Conservation (phyloP, 345 rosid genomes). For the Sonneratia caseolaris region DNA sequence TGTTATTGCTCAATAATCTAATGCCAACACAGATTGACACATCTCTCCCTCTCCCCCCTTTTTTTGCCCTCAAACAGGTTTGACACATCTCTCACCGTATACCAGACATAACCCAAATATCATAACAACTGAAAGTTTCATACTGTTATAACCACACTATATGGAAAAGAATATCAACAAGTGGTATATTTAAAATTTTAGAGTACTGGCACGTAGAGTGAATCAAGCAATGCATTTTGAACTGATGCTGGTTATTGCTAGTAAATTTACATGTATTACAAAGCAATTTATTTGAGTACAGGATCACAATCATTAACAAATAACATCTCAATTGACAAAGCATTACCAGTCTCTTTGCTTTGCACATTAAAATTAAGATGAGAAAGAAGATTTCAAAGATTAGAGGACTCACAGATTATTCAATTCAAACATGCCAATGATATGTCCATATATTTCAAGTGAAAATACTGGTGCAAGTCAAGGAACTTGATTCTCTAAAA, state of each 20-base stretch:
- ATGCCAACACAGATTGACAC: not conserved
- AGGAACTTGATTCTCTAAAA: constrained; percentile 27
- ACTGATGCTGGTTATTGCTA: not conserved
- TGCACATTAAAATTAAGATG: not conserved
- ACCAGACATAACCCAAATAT: not conserved
- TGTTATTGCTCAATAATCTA: not conserved
- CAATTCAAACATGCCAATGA: constrained; percentile 93
- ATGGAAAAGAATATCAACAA: not conserved
- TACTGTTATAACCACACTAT: not conserved
- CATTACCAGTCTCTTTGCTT: not conserved
- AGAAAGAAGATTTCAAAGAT: constrained; percentile 1
- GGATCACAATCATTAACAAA: not conserved
- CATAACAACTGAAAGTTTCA: not conserved
- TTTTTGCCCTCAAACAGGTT: no score
- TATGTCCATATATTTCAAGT: constrained; percentile 78
- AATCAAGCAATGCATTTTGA: not conserved
- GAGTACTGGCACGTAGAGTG: not conserved
- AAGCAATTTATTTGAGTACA: not conserved
- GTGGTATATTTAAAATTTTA: no score
- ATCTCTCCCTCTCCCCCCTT: no score
- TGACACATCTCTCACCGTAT: no score
- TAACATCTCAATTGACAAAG: not conserved
- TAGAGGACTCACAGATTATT: constrained; percentile 72
- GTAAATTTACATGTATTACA: not conserved
- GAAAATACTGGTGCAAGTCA: constrained; percentile 68